These are phyloP conservation scores for Craterostigma plantagineum DNA, from an alignment of 257 asterid species.

Conservation along the genomic window DNA sequence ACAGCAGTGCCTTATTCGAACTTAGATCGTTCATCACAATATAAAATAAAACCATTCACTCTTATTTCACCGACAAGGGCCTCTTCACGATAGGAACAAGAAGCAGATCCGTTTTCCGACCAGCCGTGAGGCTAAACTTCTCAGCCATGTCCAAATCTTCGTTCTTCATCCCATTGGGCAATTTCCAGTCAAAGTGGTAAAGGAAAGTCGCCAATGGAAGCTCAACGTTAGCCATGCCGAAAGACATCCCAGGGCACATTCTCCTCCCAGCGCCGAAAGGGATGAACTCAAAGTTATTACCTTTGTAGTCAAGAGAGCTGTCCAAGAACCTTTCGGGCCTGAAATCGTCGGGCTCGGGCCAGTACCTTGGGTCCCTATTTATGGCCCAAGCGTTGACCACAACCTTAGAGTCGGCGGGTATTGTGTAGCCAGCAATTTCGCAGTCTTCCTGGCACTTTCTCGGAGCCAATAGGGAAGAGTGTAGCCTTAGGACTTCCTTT, in stretches of 20 bases:
- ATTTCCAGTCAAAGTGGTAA: slow-evolving; percentile 17
- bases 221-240: slow-evolving; percentile 14
- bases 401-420: slow-evolving; percentile 15
- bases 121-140: too few relatives aligned
- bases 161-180: slow-evolving; percentile 10
- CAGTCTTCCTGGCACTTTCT: slow-evolving; percentile 17
- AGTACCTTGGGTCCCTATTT: slow-evolving; percentile 18
- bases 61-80: too few relatives aligned
- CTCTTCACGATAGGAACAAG: too few relatives aligned
- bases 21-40: too few relatives aligned
- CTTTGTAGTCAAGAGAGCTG: slow-evolving; percentile 15
- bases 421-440: slow-evolving; percentile 14
- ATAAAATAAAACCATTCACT: too few relatives aligned
- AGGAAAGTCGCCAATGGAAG: slow-evolving; percentile 14
- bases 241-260: slow-evolving; percentile 22
- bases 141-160: too few relatives aligned
- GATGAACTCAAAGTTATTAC: slow-evolving; percentile 16
- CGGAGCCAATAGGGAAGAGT: slow-evolving; percentile 20
- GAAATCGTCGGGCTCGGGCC: slow-evolving; percentile 21
- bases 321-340: slow-evolving; percentile 22
- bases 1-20: too few relatives aligned
- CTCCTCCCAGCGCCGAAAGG: slow-evolving; percentile 26
- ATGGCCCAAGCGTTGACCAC: slow-evolving; percentile 16
- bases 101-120: too few relatives aligned
- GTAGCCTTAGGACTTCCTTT: slow-evolving; percentile 22